A percentile compares a stretch with the other conserved stretches of the same genome.
phyloP scores from a whole-genome alignment of 306 rosid species.

The Citrullus mucosospermus region DNA sequence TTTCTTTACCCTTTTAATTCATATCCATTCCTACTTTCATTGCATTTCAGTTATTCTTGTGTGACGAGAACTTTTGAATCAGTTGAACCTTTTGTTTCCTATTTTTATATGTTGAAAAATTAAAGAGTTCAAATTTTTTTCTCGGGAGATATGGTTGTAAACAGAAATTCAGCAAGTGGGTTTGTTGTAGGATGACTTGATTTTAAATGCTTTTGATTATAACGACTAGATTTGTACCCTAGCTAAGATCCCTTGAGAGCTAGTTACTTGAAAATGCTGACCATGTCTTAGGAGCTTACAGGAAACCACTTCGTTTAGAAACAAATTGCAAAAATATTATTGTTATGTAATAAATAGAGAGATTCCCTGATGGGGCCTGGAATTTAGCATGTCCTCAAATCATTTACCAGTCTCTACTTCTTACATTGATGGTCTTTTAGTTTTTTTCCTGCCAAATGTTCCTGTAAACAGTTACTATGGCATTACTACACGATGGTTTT shows the following conservation, averaged over 20 bases:
- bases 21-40: not conserved
- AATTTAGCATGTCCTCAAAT: not conserved
- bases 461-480: not conserved
- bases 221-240: not conserved
- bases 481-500: not conserved
- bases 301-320: not conserved
- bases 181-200: not conserved
- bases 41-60: not conserved
- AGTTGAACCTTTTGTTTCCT: not conserved
- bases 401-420: not conserved
- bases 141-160: not conserved
- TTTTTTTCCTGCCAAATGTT: not conserved
- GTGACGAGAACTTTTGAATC: not conserved
- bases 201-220: not conserved
- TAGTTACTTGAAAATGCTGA: not conserved
- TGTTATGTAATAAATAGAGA: not conserved
- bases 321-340: not conserved
- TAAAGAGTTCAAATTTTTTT: not conserved
- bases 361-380: not conserved
- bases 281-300: not conserved
- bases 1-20: not conserved
- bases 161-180: not conserved
- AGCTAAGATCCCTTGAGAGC: not conserved
- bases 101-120: not conserved
- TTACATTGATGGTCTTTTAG: not conserved